phyloP scores from a whole-genome alignment of 2,329 filamentous ascomycete genomes.

The Epichloe baconii region DNA sequence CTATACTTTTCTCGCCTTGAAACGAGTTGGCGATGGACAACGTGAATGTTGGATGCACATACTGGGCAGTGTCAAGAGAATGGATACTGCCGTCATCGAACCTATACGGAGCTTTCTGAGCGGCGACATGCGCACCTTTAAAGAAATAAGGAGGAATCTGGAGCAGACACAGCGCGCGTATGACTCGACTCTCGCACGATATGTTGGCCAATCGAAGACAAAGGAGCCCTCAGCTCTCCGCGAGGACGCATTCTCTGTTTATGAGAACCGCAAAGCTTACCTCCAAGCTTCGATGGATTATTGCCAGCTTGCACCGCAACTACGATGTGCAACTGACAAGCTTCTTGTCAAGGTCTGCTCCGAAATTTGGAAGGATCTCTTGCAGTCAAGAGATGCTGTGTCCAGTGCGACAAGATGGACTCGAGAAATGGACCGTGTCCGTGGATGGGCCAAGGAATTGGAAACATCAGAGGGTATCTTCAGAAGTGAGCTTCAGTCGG shows the following conservation, averaged over 20 bases:
- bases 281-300: slow-evolving; percentile 89
- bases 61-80: slow-evolving; percentile 59
- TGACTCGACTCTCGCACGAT: slow-evolving; percentile 69
- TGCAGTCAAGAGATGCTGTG: slow-evolving; percentile 52
- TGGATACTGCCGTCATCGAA: slow-evolving; percentile 66
- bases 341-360: slow-evolving; percentile 72
- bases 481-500: slow-evolving; percentile 64
- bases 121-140: slow-evolving; percentile 73
- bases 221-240: slow-evolving; percentile 86
- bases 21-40: slow-evolving; percentile 71
- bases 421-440: slow-evolving; percentile 78
- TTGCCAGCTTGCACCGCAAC: slow-evolving; percentile 73
- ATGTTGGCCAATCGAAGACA: slow-evolving; percentile 73
- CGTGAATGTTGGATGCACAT: slow-evolving; percentile 78
- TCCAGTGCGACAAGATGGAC: slow-evolving; percentile 53
- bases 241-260: slow-evolving; percentile 91
- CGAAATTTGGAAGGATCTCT: slow-evolving; percentile 83
- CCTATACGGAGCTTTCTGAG: slow-evolving; percentile 68
- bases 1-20: slow-evolving; percentile 79
- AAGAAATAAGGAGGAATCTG: slow-evolving; percentile 63
- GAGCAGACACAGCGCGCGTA: slow-evolving; percentile 75
- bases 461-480: slow-evolving; percentile 77
- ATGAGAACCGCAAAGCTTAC: slow-evolving; percentile 83
- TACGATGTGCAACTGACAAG: slow-evolving; percentile 74
- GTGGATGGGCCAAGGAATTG: slow-evolving; percentile 90